Evolutionary conservation across 2,329 filamentous ascomycete genomes (phyloP), one percentile per base, ranked within the genome.

Genomic region (Paecilomyces variotii): DNA sequence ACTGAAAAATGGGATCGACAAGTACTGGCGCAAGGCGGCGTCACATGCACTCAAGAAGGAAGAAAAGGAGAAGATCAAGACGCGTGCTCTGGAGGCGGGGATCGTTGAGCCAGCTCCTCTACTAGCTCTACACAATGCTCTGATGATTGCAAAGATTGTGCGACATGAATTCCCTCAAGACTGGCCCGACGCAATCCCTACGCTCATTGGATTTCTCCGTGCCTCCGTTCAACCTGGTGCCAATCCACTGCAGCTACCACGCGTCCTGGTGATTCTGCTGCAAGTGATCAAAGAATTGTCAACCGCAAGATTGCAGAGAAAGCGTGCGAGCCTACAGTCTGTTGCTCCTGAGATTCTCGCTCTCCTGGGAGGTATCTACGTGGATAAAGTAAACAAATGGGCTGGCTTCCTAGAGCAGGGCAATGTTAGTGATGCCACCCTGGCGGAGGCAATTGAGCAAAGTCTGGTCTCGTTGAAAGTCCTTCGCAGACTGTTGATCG

Each of bases 1-100:
- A 71, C 82, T 99, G 57, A 97, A 97, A 73, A 97, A 97, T 73
- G 94, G 92, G 57, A 92, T 97, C 74, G 93, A 97, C 72, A 91
- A 88, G 71, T 91, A 91, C 74, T 99, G 94, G 94, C 84, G 94
- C 70, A 90, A 82, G 70, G 89, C 89, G 34, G 85, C 90, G 55
- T 83, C 88, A 63, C 84, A 82, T 74, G 81, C 84, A 4, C 82
- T 88, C 4, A 75, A 73, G 54, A 84, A 84, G 60, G 83, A 88
- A 24, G 90, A 96, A 70, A 97, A 94, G 74, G 78, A 82, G 9
- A 71, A 82, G 39, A 94, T 99, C 57, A 86, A 93, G 55, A 83
- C 84, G 3, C 84, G 87, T 26, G 79, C 96, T 25, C 82, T 96
- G 7, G 82, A 90, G 62, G 87, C 89, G 59, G 90, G 89, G 1